Conservation (phyloP, 2,329 filamentous ascomycete genomes). For the Epichloe glyceriae region DNA sequence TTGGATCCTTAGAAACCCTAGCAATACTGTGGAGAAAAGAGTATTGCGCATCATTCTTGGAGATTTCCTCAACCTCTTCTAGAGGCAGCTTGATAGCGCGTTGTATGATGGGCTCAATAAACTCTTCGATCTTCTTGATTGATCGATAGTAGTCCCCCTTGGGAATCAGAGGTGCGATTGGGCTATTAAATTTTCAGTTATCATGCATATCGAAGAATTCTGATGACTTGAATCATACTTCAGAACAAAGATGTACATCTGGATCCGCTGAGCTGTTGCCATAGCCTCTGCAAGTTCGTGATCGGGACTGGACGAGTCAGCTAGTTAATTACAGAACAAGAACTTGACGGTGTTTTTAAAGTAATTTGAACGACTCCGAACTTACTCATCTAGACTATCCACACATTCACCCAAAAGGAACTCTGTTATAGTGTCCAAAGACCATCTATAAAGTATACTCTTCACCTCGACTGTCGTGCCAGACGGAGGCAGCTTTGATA, state of each 20-base stretch:
- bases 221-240: slow-evolving; percentile 17
- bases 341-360: slow-evolving; percentile 19
- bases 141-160: slow-evolving; percentile 45
- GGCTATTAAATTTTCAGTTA: slow-evolving; percentile 25
- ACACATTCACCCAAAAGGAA: slow-evolving; percentile 52
- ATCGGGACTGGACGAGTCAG: slow-evolving; percentile 26
- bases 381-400: slow-evolving; percentile 29
- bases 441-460: slow-evolving; percentile 50
- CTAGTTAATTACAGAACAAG: slow-evolving; percentile 22
- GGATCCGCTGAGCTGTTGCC: slow-evolving; percentile 53
- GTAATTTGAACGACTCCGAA: slow-evolving; percentile 11
- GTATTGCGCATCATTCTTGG: slow-evolving; percentile 51
- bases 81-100: slow-evolving; percentile 48
- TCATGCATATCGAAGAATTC: background rate
- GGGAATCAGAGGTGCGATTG: slow-evolving; percentile 45
- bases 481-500: slow-evolving; percentile 42
- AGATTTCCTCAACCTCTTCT: slow-evolving; percentile 55
- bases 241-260: slow-evolving; percentile 45
- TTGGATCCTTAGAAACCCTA: slow-evolving; percentile 47
- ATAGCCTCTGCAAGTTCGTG: slow-evolving; percentile 57
- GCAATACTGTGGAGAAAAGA: slow-evolving; percentile 71
- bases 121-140: slow-evolving; percentile 53
- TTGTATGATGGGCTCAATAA: slow-evolving; percentile 58
- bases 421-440: slow-evolving; percentile 53
- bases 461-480: slow-evolving; percentile 46